Base-by-base conservation (phyloP, 1,284 basidiomycete species). In the Ustilago esculenta region DNA sequence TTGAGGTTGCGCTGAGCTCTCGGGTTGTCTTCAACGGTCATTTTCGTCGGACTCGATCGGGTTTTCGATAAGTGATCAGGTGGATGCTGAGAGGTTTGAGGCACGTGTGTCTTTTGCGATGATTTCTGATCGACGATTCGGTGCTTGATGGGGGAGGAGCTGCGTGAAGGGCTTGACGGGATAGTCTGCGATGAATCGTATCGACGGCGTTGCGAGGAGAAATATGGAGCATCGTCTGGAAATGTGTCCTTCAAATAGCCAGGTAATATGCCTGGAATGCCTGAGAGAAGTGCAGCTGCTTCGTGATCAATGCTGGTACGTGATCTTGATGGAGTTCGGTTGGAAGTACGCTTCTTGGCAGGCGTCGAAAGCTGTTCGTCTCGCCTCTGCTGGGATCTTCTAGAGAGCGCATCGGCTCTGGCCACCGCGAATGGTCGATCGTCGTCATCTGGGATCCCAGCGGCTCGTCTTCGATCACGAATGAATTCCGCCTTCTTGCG, bases 361-460 rank as follows among this genome's bases (percentile, higher is more conserved):
- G 66, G 64, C 11, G 59, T 67, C 3, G 48, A 50, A 1, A 53
- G 24, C 3, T 8, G 11, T 30, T 58, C 66, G n/a, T 48, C 43
- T 17, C 29, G 41, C 21, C 32, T 35, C n/a, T 70, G 48, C 27
- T 70, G 61, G 0, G 37, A 44, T 34, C 36, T 61, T 5, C 61
- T 50, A 14, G 53, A 44, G 14, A 73, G 54, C 8, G 72, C 67
- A 49, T 63, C 71, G 0, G 61, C 55, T 17, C 66, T 43, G 5
- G 73, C 73, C 35, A 68, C 43, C 0, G 61, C 66, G 29, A 75
- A 75, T 0, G 73, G 73, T 15, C 73, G 47, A 4, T 54, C 20
- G 30, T 75, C 73, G 20, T 61, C 55, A 37, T 75, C 73, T 6
- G 70, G 71, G 29, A 75, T 75, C 10, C 73, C 73, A 10, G 73